A percentile compares a stretch with the other conserved stretches of the same genome.
Evolutionary conservation across 495 filamentous ascomycete genomes (phyloP).

Genomic region (Neohortaea acidophila): DNA sequence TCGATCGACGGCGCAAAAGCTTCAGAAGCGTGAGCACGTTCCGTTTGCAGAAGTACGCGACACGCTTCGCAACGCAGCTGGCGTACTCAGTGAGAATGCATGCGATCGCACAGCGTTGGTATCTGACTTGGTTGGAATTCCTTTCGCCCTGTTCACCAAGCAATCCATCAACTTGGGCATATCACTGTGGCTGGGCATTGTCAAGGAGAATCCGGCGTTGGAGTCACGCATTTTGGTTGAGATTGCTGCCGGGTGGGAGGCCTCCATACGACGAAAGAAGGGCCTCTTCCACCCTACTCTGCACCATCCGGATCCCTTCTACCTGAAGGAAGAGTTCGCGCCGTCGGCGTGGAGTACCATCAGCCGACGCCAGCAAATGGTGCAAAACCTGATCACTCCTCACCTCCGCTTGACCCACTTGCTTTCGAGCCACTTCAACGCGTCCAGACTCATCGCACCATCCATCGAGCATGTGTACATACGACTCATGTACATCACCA

Average conservation of each 20-base stretch:
- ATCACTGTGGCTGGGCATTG: slow-evolving; percentile 88
- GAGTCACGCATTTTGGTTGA: slow-evolving; percentile 70
- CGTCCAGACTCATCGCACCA: slow-evolving; percentile 62
- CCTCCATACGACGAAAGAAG: slow-evolving; percentile 52
- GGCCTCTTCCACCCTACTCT: slow-evolving; percentile 71
- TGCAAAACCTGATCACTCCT: slow-evolving; percentile 66
- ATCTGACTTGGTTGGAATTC: slow-evolving; percentile 75
- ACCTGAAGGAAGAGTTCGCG: slow-evolving; percentile 77
- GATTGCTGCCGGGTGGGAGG: slow-evolving; percentile 76
- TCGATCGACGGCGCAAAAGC: slow-evolving; percentile 50
- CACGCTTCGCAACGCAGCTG: slow-evolving; percentile 65
- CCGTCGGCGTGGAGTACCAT: slow-evolving; percentile 73
- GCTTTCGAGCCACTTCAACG: slow-evolving; percentile 84
- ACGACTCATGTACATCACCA: slow-evolving; percentile 58
- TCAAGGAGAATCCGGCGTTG: slow-evolving; percentile 84
- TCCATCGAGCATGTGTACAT: slow-evolving; percentile 68
- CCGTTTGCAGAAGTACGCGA: slow-evolving; percentile 64
- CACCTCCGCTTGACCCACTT: slow-evolving; percentile 79
- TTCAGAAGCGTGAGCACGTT: slow-evolving; percentile 46
- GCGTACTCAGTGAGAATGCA: slow-evolving; percentile 61
- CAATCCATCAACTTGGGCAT: slow-evolving; percentile 90
- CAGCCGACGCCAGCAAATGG: slow-evolving; percentile 54
- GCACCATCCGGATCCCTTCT: slow-evolving; percentile 71
- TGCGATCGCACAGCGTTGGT: slow-evolving; percentile 59
- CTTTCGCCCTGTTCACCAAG: slow-evolving; percentile 83